Conservation (phyloP, 2,329 filamentous ascomycete species). For the Cadophora sp. region DNA sequence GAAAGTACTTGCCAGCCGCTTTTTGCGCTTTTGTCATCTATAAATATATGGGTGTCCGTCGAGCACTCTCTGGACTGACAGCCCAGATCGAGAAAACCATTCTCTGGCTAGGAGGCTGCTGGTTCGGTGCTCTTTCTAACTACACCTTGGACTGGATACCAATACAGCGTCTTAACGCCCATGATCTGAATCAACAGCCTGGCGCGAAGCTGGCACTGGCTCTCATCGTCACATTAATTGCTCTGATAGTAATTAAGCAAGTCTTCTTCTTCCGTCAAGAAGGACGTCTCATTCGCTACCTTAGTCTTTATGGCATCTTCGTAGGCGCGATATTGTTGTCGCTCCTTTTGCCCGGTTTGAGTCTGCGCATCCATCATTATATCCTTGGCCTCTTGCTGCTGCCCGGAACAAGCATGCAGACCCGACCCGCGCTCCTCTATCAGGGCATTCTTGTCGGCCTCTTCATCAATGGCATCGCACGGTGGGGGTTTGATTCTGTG, state of each 20-base stretch:
- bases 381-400: slow-evolving; percentile 86
- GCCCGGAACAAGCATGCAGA: slow-evolving; percentile 88
- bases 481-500: slow-evolving; percentile 92
- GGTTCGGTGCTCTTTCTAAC: slow-evolving; percentile 91
- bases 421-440: slow-evolving; percentile 81
- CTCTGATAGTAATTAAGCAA: slow-evolving; percentile 74
- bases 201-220: slow-evolving; percentile 85
- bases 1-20: slow-evolving; percentile 83
- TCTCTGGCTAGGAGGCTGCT: slow-evolving; percentile 87
- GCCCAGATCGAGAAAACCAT: slow-evolving; percentile 91
- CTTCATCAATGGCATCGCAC: slow-evolving; percentile 91
- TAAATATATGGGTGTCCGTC: slow-evolving; percentile 78
- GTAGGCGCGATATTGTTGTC: slow-evolving; percentile 70
- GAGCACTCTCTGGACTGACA: slow-evolving; percentile 73
- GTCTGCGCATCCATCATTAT: slow-evolving; percentile 93
- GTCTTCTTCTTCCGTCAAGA: slow-evolving; percentile 87
- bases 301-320: slow-evolving; percentile 79
- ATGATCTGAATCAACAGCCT: slow-evolving; percentile 88
- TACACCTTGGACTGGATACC: slow-evolving; percentile 96
- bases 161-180: slow-evolving; percentile 87
- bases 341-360: slow-evolving; percentile 76
- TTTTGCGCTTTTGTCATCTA: slow-evolving; percentile 91
- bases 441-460: slow-evolving; percentile 89
- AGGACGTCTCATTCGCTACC: slow-evolving; percentile 77
- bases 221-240: slow-evolving; percentile 75